Evolutionary conservation across 192 early-diverging fungal genomes (phyloP).

Genomic region (Helicostylum pulchrum): DNA sequence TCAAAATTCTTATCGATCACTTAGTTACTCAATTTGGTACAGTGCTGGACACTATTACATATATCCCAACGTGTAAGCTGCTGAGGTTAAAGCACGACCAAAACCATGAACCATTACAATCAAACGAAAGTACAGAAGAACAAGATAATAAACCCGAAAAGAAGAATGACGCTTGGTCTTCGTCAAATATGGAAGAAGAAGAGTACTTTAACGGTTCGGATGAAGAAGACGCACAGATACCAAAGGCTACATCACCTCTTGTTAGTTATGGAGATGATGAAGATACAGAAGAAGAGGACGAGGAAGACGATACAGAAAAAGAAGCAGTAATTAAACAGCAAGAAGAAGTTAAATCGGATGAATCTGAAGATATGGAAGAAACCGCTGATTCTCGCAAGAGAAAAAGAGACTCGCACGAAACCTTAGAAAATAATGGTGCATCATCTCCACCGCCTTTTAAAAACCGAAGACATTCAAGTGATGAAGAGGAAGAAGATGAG

Average conservation of each 20-base stretch:
- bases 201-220: conserved; percentile 75
- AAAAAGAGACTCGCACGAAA: conserved; percentile 4
- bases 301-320: conserved; percentile 24
- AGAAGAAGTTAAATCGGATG: conserved; percentile 12
- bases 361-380: neutral
- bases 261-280: conserved; percentile 34
- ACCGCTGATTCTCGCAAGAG: neutral
- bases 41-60: conserved; percentile 57
- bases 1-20: conserved; percentile 69
- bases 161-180: no score
- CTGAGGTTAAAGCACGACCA: conserved; percentile 62
- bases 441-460: neutral
- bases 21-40: conserved; percentile 59
- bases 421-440: neutral
- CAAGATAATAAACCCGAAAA: neutral
- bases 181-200: conserved; percentile 55
- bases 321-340: conserved; percentile 13
- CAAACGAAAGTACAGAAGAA: conserved; percentile 16
- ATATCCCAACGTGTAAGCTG: conserved; percentile 59
- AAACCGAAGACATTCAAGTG: neutral
- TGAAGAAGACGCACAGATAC: conserved; percentile 44
- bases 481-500: conserved; percentile 15
- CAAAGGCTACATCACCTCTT: conserved; percentile 3
- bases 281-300: conserved; percentile 15
- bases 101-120: conserved; percentile 48